phyloP scores from a whole-genome alignment of 1,139 yeast genomes.

The Yamadazyma taylorii region DNA sequence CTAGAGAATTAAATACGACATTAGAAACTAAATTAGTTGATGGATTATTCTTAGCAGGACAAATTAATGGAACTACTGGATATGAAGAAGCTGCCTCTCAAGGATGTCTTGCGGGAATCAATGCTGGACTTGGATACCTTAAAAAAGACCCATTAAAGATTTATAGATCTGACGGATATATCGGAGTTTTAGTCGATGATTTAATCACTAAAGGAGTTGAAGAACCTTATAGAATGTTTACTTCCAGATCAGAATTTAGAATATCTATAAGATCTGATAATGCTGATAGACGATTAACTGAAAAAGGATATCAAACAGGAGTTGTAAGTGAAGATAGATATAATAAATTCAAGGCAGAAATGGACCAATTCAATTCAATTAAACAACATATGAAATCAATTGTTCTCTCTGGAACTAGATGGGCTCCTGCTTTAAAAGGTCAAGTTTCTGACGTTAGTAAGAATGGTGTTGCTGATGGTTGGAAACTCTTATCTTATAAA shows the following conservation, averaged over 20 bases:
- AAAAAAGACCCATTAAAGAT: constrained; percentile 51
- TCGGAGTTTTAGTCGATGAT: constrained; percentile 93
- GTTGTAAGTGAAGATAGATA: constrained; percentile 66
- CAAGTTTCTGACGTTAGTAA: constrained; percentile 44
- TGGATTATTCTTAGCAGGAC: constrained; percentile 92
- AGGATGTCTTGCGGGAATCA: constrained; percentile 93
- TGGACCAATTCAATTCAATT: constrained; percentile 43
- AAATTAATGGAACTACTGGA: constrained; percentile 98
- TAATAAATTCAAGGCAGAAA: constrained; percentile 47
- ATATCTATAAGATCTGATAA: constrained; percentile 89
- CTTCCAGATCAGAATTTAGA: constrained; percentile 92
- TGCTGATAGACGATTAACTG: constrained; percentile 84
- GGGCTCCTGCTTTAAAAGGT: constrained; percentile 57
- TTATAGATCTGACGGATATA: constrained; percentile 79
- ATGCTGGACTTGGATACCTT: constrained; percentile 65
- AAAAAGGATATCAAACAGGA: constrained; percentile 64
- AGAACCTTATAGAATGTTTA: constrained; percentile 98
- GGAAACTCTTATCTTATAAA: constrained; percentile 46
- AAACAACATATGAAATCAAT: constrained; percentile 45
- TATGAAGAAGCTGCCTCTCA: constrained; percentile 99
- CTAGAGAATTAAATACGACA: constrained; percentile 76
- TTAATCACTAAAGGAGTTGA: constrained; percentile 93
- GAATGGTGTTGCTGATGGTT: constrained; percentile 38
- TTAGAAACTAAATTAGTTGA: constrained; percentile 78
- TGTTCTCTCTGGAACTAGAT: constrained; percentile 54